Conservation (phyloP, 2,329 filamentous ascomycete species). For the Triangularia setosa region DNA sequence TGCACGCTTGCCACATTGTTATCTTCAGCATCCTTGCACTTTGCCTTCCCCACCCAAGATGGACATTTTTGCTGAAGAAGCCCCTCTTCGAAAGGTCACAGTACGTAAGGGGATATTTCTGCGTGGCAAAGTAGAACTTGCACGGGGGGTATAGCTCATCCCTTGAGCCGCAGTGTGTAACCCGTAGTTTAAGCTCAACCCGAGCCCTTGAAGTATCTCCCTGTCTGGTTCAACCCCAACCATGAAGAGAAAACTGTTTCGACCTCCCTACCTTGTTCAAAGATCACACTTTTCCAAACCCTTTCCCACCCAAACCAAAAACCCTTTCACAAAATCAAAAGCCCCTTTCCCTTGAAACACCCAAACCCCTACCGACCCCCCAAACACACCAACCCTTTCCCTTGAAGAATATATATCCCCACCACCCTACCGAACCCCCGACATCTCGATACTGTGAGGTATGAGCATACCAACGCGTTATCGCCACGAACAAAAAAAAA, state of each 20-base stretch:
- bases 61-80: background rate
- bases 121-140: background rate
- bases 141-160: background rate
- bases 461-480: background rate
- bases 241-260: too few species aligned
- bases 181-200: too few species aligned
- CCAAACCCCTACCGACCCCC: background rate
- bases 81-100: background rate
- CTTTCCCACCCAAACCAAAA: too few species aligned
- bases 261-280: too few species aligned
- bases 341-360: too few species aligned
- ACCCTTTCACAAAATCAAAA: too few species aligned
- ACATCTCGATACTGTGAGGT: background rate
- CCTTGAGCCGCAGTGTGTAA: background rate
- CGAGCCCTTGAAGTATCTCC: too few species aligned
- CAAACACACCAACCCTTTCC: background rate
- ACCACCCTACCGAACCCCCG: background rate
- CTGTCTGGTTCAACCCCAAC: too few species aligned
- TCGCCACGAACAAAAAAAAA: too few species aligned
- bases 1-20: background rate
- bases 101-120: background rate
- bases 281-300: too few species aligned
- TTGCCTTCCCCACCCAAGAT: background rate
- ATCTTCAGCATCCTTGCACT: background rate
- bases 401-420: background rate